Evolutionary conservation across 176 grass and related monocot species (phyloP), one percentile per base, ranked within the genome.

Genomic region (Oryza nivara): DNA sequence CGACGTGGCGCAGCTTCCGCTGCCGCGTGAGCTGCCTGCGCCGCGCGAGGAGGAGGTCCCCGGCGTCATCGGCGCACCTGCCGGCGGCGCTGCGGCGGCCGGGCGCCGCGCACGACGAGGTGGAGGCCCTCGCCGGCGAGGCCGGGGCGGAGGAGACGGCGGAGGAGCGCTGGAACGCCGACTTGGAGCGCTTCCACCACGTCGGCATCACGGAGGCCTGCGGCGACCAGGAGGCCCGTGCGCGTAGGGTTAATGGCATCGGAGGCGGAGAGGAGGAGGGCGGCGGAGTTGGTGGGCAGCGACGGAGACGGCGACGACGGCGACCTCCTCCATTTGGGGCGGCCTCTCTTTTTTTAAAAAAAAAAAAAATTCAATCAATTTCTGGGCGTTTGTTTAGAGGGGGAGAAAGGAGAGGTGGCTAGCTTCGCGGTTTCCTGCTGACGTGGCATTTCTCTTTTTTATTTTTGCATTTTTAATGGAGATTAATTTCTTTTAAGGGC

Each of bases 121-220:
- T 83, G 80, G 92, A 90, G 1, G 89, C 82, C 46, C 86, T 83
- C 64, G 80, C 65, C 22, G 90, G 84, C 40, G 89, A 88, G 4
- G 65, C 43, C 40, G 85, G 81, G 60, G 84, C 54, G 43, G 77
- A 77, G 64, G 82, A 0, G 63, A 75, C 60, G 70, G 76, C 60
- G 51, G 92, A 78, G 51, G 92, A 78, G 84, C 63, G 85, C 46
- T 82, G 86, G 67, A 90, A 90, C 65, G 83, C 75, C n/a, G 92
- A 85, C 65, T 78, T 89, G 75, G 90, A 79, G 87, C 90, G 90
- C 87, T 92, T 94, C 90, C 90, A 92, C 90, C 90, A 94, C 13
- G 74, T 90, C 51, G 65, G 88, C 88, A 92, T 94, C 77, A 65
- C 65, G 60, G 22, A 16, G 51, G 22, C 36, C 11, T 13, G 48